A percentile compares a stretch with the other conserved stretches of the same genome.
phyloP scores from a whole-genome alignment of 1,284 basidiomycete genomes.

The Apiotrichum laibachii region DNA sequence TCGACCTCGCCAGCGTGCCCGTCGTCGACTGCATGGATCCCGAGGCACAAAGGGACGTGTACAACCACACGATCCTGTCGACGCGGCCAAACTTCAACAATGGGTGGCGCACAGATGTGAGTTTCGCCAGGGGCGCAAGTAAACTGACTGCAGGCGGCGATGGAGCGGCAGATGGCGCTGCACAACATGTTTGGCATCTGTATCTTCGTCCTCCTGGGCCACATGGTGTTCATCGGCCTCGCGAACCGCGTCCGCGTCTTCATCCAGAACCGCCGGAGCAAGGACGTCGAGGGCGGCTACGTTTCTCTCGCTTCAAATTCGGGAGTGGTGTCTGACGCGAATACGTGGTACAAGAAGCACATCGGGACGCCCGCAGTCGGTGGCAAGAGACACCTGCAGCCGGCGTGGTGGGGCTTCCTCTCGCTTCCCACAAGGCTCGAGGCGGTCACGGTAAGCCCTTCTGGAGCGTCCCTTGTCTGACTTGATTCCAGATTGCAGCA shows the following conservation, averaged over 20 bases:
- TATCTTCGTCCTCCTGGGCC: slow-evolving; percentile 25
- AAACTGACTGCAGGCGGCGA: neutral
- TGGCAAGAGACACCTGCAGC: slow-evolving; percentile 24
- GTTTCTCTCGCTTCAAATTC: neutral
- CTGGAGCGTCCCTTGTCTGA: neutral
- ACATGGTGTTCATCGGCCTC: slow-evolving; percentile 21
- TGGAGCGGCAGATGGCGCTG: slow-evolving; percentile 7
- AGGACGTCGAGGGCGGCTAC: slow-evolving; percentile 4
- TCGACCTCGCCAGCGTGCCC: neutral
- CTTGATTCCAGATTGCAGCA: slow-evolving; percentile 20
- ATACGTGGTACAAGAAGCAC: slow-evolving; percentile 21
- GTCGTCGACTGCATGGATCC: slow-evolving; percentile 4
- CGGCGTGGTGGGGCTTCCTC: slow-evolving; percentile 22
- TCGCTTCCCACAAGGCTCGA: slow-evolving; percentile 30
- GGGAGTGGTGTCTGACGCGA: neutral
- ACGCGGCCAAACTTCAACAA: slow-evolving; percentile 3
- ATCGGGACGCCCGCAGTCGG: slow-evolving; percentile 25
- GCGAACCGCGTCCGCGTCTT: slow-evolving; percentile 11
- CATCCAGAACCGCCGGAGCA: neutral
- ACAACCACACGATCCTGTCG: slow-evolving; percentile 1
- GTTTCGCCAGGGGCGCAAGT: neutral
- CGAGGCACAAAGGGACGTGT: neutral
- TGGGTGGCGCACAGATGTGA: slow-evolving; percentile 1
- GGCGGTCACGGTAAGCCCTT: slow-evolving; percentile 21
- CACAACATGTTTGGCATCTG: slow-evolving; percentile 29